Evolutionary conservation across 139 green algal species (phyloP).

Genomic region (Nannochloris sp.): DNA sequence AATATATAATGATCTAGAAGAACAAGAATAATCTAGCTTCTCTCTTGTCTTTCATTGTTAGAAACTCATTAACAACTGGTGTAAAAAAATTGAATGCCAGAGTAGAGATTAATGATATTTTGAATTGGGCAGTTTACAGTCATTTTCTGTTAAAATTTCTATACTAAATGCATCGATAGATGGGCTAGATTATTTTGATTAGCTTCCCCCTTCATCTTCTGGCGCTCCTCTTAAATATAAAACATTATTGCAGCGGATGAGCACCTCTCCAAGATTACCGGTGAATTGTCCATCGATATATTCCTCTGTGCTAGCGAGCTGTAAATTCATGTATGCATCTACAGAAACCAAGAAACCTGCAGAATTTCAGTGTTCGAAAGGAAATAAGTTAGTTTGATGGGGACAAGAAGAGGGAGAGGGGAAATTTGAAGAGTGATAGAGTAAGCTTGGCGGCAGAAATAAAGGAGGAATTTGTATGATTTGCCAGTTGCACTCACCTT

Average conservation of each 20-base stretch:
- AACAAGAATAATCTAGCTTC: too few species aligned
- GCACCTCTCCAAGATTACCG: conserved; percentile 88
- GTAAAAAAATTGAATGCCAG: too few species aligned
- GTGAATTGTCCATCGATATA: conserved; percentile 90
- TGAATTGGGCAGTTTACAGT: too few species aligned
- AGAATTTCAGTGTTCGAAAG: neutral
- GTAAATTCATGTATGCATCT: conserved; percentile 40
- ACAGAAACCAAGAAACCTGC: conserved; percentile 34
- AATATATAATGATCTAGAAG: too few species aligned
- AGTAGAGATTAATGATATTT: too few species aligned
- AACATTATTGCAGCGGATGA: conserved; percentile 96
- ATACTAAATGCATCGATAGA: too few species aligned
- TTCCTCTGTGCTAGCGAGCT: conserved; percentile 94
- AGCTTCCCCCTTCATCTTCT: conserved; percentile 54
- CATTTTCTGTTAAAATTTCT: too few species aligned
- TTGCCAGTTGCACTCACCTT: conserved; percentile 38
- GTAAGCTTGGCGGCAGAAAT: neutral
- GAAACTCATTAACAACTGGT: too few species aligned
- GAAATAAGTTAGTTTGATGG: too few species aligned
- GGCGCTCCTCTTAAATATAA: conserved; percentile 76
- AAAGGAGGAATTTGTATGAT: neutral
- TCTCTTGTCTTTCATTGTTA: too few species aligned
- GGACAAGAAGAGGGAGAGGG: too few species aligned
- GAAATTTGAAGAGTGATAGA: neutral
- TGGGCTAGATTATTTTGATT: too few species aligned